Conservation (phyloP, 1,139 yeast species). For the Saccharomycopsis hybrid region DNA sequence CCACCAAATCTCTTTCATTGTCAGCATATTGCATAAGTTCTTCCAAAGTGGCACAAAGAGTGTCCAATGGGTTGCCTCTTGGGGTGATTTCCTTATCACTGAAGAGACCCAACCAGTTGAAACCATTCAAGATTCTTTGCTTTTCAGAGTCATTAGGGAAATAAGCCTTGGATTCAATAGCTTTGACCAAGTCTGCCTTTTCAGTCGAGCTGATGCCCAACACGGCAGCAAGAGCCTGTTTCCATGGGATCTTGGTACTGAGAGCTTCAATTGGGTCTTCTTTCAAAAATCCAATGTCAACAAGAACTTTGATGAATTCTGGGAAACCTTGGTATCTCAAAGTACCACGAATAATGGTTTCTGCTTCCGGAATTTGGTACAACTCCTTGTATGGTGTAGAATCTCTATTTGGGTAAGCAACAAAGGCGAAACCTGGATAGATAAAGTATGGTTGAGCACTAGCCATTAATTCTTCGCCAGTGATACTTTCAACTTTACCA, state of each 20-base stretch:
- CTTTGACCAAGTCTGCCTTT: slow-evolving; percentile 67
- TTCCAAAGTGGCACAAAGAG: slow-evolving; percentile 94
- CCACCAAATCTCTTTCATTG: slow-evolving; percentile 92
- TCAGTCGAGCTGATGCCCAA: slow-evolving; percentile 66
- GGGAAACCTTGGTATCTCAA: slow-evolving; percentile 98
- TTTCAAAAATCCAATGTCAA: slow-evolving; percentile 85
- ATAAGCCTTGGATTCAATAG: slow-evolving; percentile 70
- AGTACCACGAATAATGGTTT: slow-evolving; percentile 94
- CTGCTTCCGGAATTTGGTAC: slow-evolving; percentile 94
- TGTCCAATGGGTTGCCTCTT: slow-evolving; percentile 91
- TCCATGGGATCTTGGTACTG: slow-evolving; percentile 66
- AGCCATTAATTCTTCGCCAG: slow-evolving; percentile 90
- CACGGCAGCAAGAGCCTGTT: slow-evolving; percentile 72
- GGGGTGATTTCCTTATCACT: slow-evolving; percentile 72
- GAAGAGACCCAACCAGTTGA: slow-evolving; percentile 92
- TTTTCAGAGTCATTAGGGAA: slow-evolving; percentile 80
- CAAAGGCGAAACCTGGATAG: slow-evolving; percentile 92
- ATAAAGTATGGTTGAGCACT: slow-evolving; percentile 92
- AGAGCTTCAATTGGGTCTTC: slow-evolving; percentile 65
- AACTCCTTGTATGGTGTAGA: slow-evolving; percentile 90
- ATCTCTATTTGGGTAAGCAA: slow-evolving; percentile 97
- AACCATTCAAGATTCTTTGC: slow-evolving; percentile 79
- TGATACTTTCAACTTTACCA: slow-evolving; percentile 73
- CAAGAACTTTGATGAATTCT: slow-evolving; percentile 90
- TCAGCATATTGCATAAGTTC: slow-evolving; percentile 92